A percentile compares a stretch with the other conserved stretches of the same genome.
These are phyloP conservation scores for Bertia moriformis DNA, from an alignment of 2,329 filamentous ascomycete genomes.

Conservation along the genomic window DNA sequence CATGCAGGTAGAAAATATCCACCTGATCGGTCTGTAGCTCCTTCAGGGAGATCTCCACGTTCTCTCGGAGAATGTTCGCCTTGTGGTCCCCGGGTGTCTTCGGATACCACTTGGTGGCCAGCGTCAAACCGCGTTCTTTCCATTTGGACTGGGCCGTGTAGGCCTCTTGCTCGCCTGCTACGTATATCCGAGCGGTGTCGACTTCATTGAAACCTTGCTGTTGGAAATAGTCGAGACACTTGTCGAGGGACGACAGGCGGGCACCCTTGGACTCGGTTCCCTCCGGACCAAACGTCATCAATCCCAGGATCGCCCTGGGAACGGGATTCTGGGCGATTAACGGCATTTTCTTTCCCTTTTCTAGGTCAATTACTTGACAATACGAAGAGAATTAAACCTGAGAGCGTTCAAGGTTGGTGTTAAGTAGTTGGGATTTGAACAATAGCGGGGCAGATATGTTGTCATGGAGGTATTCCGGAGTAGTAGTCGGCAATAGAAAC, in stretches of 20 bases:
- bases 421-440: too few relatives aligned
- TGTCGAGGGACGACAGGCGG: constrained; percentile 36
- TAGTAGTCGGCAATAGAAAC: too few relatives aligned
- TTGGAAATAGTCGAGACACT: constrained; percentile 46
- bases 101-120: constrained; percentile 50
- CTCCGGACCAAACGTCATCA: constrained; percentile 53
- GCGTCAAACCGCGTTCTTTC: constrained; percentile 46
- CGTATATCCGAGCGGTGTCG: constrained; percentile 50
- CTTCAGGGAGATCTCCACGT: constrained; percentile 34
- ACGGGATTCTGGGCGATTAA: constrained; percentile 15
- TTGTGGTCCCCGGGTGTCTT: constrained; percentile 30
- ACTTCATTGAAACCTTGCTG: constrained; percentile 50
- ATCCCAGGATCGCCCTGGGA: constrained; percentile 46
- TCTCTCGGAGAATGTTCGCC: constrained; percentile 30
- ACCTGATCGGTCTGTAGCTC: constrained; percentile 44
- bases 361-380: too few relatives aligned
- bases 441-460: too few relatives aligned
- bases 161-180: constrained; percentile 48
- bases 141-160: constrained; percentile 48
- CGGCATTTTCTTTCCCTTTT: too few relatives aligned
- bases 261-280: constrained; percentile 29
- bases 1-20: constrained; percentile 58
- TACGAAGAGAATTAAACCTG: too few relatives aligned
- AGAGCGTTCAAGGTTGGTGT: too few relatives aligned
- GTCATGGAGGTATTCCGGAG: too few relatives aligned